Evolutionary conservation across 202 grass and related monocot species (phyloP), one percentile per base, ranked within the genome.

Genomic region (Cymbopogon flexuosus): DNA sequence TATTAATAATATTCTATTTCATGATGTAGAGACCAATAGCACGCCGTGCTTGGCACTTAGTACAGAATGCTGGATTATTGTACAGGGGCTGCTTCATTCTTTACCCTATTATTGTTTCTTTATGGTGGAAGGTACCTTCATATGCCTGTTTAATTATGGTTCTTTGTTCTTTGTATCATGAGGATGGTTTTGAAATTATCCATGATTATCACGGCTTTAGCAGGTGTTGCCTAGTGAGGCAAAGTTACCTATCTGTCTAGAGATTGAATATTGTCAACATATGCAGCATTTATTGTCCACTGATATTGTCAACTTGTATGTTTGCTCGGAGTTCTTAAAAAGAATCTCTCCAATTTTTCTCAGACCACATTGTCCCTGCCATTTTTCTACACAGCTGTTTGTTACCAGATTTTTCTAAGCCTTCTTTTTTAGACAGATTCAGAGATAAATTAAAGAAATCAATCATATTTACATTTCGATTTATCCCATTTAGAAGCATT

Each of bases 41-140:
- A 39, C 87, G 76, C 6, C 84, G 82, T 74, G 75, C 84, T 39
- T 97, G 92, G 94, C 54, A 86, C 47, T 89, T 94, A 88, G 27
- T 27, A 27, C 27, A 27, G 27, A 27, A 85, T 65, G 84, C 89
- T 4, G 94, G 94, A 88, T 88, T 92, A 69, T 87, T 97, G 74
- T 97, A 97, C 80, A 27, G 87, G 86, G 78, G 86, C 86, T 82
- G 82, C 77, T 79, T 84, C 82, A 76, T 97, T 89, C 90, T 97
- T 27, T 27, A 27, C 27, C 27, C 27, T 27, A 27, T 27, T 27
- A 27, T 27, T 27, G 27, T 27, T 97, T 89, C 90, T 97, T 70
- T 89, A 91, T 91, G 76, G 86, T 74, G 90, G 91, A 87, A 94
- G 92, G 94, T 97, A 89, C 2, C 14, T 77, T 78, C 62, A 13